Evolutionary conservation across 345 rosid species (phyloP).

Genomic region (Brassica cretica): DNA sequence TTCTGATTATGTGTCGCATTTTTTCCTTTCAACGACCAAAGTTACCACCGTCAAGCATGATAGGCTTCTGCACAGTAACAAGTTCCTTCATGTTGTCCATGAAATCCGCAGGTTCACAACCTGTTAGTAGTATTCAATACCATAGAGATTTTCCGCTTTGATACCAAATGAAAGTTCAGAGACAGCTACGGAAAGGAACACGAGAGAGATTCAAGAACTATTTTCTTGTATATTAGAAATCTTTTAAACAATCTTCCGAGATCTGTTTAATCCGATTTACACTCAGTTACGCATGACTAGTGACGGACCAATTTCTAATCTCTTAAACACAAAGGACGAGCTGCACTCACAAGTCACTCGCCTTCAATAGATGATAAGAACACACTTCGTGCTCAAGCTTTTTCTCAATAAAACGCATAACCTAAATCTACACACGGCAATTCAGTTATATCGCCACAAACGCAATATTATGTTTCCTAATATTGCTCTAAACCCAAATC

Average conservation of each 20-base stretch:
- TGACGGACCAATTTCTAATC: not conserved
- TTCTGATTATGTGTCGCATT: too few species aligned
- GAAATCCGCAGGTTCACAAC: too few species aligned
- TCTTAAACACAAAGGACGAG: not conserved
- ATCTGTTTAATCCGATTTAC: too few species aligned
- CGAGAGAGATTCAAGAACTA: not conserved
- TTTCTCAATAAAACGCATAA: not conserved
- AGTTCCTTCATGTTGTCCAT: too few species aligned
- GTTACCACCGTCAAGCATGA: too few species aligned
- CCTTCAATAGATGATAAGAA: not conserved
- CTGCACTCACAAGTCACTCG: not conserved
- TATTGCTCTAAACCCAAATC: not conserved
- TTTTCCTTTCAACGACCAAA: too few species aligned
- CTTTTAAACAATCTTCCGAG: not conserved
- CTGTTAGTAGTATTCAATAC: too few species aligned
- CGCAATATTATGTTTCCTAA: not conserved
- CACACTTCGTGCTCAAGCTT: not conserved
- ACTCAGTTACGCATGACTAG: not conserved
- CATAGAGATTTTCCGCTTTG: too few species aligned
- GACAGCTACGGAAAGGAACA: not conserved
- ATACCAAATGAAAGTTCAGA: not conserved
- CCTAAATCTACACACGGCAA: too few species aligned
- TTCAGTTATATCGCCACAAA: too few species aligned
- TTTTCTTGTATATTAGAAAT: not conserved
- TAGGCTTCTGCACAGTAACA: too few species aligned